Conservation (phyloP, 345 rosid genomes). For the Clausena lansium region DNA sequence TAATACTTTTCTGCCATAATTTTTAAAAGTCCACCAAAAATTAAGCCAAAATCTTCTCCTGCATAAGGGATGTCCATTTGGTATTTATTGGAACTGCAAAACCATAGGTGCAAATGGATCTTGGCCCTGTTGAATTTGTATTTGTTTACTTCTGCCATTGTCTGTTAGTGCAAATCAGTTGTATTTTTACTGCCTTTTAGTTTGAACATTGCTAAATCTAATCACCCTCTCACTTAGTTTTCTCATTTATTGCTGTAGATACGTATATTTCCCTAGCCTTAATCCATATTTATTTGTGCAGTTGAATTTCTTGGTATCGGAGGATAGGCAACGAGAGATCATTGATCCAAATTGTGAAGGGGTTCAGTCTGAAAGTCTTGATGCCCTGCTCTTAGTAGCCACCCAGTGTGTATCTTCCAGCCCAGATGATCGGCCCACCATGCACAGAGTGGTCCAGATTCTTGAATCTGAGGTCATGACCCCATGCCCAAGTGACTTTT, state of each 20-base stretch:
- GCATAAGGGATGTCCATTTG: not conserved
- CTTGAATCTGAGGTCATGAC: conserved; percentile 98
- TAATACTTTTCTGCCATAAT: not conserved
- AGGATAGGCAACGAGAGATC: conserved; percentile 69
- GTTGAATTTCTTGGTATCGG: conserved; percentile 76
- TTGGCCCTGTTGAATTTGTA: not conserved
- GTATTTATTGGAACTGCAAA: not conserved
- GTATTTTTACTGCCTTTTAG: not conserved
- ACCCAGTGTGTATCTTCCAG: conserved; percentile 70
- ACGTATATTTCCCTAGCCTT: not conserved
- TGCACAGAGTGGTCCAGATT: conserved; percentile 92
- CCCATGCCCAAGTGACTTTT: conserved; percentile 97
- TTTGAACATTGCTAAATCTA: not conserved
- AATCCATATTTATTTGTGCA: conserved; percentile 35
- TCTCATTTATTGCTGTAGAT: not conserved
- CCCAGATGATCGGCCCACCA: conserved; percentile 91
- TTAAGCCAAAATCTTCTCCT: not conserved
- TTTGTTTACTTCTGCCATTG: not conserved
- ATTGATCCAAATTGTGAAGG: conserved; percentile 73
- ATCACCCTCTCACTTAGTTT: not conserved
- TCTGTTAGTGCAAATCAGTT: not conserved
- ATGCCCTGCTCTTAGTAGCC: conserved; percentile 80
- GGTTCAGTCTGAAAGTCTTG: conserved; percentile 70
- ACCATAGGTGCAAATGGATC: not conserved
- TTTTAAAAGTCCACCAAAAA: too few species aligned